Base-by-base conservation (phyloP, 1,284 basidiomycete genomes). In the Ustilago hordei region DNA sequence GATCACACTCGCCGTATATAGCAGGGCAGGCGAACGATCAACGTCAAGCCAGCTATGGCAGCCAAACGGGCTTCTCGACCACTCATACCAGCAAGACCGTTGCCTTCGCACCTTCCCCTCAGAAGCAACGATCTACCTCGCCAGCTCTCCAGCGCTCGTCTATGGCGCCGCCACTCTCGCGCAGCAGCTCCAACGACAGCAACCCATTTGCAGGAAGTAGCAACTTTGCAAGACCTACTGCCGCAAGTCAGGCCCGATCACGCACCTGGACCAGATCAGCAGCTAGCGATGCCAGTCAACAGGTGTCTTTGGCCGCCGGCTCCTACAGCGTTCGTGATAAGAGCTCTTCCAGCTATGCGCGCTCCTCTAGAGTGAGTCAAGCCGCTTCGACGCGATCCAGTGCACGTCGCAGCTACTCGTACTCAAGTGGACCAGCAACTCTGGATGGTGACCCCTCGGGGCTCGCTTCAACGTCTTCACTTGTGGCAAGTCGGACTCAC, bases 101-200 rank as follows among this genome's bases (percentile, higher is more conserved):
- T 15, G 81, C 80, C 8, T 83, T 83, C 39, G 81, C 81, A n/a
- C 81, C 81, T 12, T 83, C 81, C 4, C 81, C 81, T 28, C 80
- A 80, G 50, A 83, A 83, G 64, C 69, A 69, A 59, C 63, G 67
- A 6, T 66, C 72, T 28, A 56, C 45, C 0, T 68, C 60, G 38
- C 67, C 75, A 2, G 56, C 69, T 19, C 62, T 52, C 7, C 38
- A 64, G 23, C 64, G 53, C 43, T 36, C 19, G 2, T 11, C 64
- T 28, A 3, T 50, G 15, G 54, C 61, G 13, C 64, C 63, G 19
- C 58, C 69, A 5, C 55, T 72, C 3, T 62, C 62, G 28, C 62
- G 60, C 47, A 60, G 62, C 28, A 65, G 35, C 48, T 66, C 65
- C 4, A 50, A 39, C 28, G 63, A 69, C 3, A 55, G 43, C 38